Conservation (phyloP, 352 stramenopile species). For the Halophytophthora batemanensis region DNA sequence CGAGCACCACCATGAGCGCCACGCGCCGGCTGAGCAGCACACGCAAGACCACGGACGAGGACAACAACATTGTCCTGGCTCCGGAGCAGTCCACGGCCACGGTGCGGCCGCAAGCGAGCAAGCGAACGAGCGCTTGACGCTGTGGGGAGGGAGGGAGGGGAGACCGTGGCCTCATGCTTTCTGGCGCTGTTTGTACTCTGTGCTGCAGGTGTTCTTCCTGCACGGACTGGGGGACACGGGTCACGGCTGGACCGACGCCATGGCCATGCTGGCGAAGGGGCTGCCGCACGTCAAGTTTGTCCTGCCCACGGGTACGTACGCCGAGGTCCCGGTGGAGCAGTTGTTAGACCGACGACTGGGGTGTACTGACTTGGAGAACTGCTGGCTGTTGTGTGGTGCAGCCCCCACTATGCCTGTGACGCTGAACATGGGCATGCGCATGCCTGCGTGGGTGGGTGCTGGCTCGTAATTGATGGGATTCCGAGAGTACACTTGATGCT, state of each 20-base stretch:
- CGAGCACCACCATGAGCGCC: constrained; percentile 6
- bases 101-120: constrained; percentile 3
- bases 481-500: no score
- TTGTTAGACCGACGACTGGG: no score
- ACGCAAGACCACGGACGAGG: constrained; percentile 27
- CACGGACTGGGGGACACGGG: constrained; percentile 93
- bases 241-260: constrained; percentile 79
- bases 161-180: no score
- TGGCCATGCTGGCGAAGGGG: constrained; percentile 45
- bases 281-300: constrained; percentile 78
- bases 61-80: constrained; percentile 35
- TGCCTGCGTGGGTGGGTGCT: constrained; percentile 86
- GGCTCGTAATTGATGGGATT: no score
- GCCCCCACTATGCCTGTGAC: constrained; percentile 90
- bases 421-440: constrained; percentile 93
- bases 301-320: constrained; percentile 57
- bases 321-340: no score
- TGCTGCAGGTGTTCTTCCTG: constrained; percentile 57
- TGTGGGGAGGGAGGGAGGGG: no score
- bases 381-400: constrained; percentile 9
- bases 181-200: not conserved
- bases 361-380: no score
- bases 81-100: constrained; percentile 29
- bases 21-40: constrained; percentile 14
- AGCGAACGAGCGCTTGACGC: no score